phyloP scores from a whole-genome alignment of 176 grass and related monocot species.

The Cocos nucifera region DNA sequence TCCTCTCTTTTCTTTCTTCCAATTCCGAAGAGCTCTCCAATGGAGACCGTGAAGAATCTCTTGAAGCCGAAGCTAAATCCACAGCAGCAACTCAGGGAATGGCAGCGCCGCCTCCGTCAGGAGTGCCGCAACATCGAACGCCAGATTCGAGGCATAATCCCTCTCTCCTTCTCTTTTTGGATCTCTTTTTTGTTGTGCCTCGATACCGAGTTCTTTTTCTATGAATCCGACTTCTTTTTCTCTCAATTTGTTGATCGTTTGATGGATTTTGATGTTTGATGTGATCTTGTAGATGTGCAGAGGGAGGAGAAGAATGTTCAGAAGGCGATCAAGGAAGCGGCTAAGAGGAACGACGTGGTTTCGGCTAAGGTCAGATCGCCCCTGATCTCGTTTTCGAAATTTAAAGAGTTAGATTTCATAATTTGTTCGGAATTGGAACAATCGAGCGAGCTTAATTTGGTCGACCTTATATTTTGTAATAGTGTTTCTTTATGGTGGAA shows the following conservation, averaged over 20 bases:
- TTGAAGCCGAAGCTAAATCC: conserved; percentile 68
- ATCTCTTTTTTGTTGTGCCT: neutral
- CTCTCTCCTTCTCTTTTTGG: neutral
- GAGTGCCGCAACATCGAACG: conserved; percentile 76
- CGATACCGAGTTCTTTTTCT: too few species aligned
- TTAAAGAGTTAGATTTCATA: too few species aligned
- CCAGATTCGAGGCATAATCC: conserved; percentile 61
- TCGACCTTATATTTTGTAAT: neutral
- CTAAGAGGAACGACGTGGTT: conserved; percentile 86
- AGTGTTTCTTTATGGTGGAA: too few species aligned
- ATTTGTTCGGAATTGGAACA: too few species aligned
- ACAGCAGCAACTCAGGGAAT: conserved; percentile 73
- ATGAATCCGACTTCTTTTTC: neutral
- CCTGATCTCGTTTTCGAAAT: neutral
- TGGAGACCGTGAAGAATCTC: conserved; percentile 66
- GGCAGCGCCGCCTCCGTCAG: conserved; percentile 89
- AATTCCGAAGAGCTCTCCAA: conserved; percentile 4
- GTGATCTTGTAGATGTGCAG: conserved; percentile 49
- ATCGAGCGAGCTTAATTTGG: neutral
- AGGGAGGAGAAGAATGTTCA: conserved; percentile 89
- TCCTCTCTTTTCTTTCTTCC: too few species aligned
- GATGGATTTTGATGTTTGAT: neutral
- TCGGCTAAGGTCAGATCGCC: conserved; percentile 55
- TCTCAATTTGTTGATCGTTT: neutral
- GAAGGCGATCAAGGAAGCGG: conserved; percentile 80